Conservation (phyloP, 768 basidiomycete genomes). For the Boletales sp. region DNA sequence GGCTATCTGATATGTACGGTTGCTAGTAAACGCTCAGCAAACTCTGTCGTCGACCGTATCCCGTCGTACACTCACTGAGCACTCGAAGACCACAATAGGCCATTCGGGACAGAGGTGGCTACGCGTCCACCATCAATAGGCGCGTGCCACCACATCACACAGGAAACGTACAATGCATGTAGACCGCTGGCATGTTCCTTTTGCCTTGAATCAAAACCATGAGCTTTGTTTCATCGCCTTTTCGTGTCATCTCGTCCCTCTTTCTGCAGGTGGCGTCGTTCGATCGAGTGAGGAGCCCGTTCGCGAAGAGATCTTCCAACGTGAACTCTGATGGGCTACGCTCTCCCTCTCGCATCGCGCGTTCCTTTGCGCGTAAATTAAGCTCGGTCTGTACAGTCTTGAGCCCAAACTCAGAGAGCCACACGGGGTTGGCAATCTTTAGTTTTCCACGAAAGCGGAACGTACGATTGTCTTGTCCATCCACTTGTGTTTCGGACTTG, state of each 20-base stretch:
- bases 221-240: conserved; percentile 23
- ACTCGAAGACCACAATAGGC: conserved; percentile 31
- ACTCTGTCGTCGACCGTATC: neutral
- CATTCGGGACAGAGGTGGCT: conserved; percentile 30
- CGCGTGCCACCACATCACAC: neutral
- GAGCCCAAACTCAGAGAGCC: conserved; percentile 48
- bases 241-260: too few species aligned
- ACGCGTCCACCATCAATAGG: neutral
- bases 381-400: conserved; percentile 43
- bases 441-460: conserved; percentile 54
- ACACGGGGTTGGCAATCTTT: conserved; percentile 40
- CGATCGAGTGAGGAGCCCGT: conserved; percentile 12
- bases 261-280: conserved; percentile 14
- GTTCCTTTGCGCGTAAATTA: conserved; percentile 34
- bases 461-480: conserved; percentile 26
- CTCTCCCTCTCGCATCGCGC: conserved; percentile 19
- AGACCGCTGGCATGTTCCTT: conserved; percentile 39
- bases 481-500: conserved; percentile 39
- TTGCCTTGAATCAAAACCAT: conserved; percentile 41
- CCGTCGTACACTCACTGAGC: conserved; percentile 19
- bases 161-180: conserved; percentile 35
- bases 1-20: conserved; percentile 42
- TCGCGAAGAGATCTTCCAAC: conserved; percentile 33
- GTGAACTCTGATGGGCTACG: conserved; percentile 29
- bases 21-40: conserved; percentile 25